Base-by-base conservation (phyloP, 169 alveolate species). In the Nephromyces sp. region DNA sequence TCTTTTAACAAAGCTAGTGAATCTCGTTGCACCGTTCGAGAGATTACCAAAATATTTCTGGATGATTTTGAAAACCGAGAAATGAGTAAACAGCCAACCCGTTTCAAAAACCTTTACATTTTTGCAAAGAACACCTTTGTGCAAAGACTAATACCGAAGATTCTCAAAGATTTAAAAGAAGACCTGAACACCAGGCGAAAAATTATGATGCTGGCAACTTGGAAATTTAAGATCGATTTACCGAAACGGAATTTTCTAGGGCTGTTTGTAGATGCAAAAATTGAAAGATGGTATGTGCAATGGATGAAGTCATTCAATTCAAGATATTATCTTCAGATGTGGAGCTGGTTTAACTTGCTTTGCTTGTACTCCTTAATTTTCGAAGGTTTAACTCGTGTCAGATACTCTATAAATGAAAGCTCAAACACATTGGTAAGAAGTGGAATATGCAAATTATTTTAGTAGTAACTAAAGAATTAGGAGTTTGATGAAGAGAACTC, bases 301-400 rank as follows among this genome's bases (percentile, higher is more conserved):
- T 82, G 87, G 87, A 71, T 82, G 74, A 69, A 74, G 35, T 82
- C 81, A 30, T 82, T 82, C 76, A 82, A 82, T 64, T 72, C 62
- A 53, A 68, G 66, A 32, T 82, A 77, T 74, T 78, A 76, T 66
- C 70, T 66, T 31, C 72, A 68, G 22, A 24, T 78, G 69, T 69
- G 68, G 32, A 62, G 83, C 52, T 80, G 70, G n/a, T 62, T 77
- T 15, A 43, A 78, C 43, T 71, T 82, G 28, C 66, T 80, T 25
- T 76, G 81, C 57, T 15, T 70, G 27, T 73, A 75, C 66, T 72
- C 78, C 32, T 70, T 72, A 6, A 72, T 71, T 5, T 68, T 77
- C 70, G 78, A 82, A 66, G 81, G 83, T 30, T 76, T 78, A 66
- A 27, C 78, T 5, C 0, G 78, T 5, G 51, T 78, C 43, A 53